Conservation (phyloP, 2,329 filamentous ascomycete species). For the Penicillium frequentans region DNA sequence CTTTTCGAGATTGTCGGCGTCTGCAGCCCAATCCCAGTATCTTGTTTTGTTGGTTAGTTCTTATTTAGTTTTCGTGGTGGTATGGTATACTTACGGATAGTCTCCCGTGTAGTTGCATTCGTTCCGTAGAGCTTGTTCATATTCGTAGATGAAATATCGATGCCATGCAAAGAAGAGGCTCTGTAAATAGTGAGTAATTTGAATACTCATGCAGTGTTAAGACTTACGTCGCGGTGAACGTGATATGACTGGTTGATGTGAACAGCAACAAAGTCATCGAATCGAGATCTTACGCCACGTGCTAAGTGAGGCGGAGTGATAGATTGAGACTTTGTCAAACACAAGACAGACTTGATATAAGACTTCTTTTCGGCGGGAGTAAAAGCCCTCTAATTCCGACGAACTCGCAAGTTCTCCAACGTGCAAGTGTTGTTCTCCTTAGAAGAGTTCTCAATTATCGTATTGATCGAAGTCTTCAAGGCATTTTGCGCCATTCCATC, state of each 20-base stretch:
- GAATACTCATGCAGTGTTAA: background rate
- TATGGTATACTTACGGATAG: slow-evolving; percentile 21
- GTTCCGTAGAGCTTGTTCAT: slow-evolving; percentile 34
- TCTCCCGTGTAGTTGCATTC: slow-evolving; percentile 42
- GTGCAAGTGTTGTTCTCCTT: slow-evolving; percentile 4
- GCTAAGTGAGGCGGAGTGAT: slow-evolving; percentile 34
- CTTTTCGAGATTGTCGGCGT: slow-evolving; percentile 36
- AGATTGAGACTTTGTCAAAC: slow-evolving; percentile 43
- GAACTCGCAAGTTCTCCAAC: slow-evolving; percentile 18
- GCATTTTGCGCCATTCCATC: background rate
- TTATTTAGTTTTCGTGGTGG: background rate
- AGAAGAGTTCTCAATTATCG: background rate
- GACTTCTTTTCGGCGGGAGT: slow-evolving; percentile 33
- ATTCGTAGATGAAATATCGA: slow-evolving; percentile 34
- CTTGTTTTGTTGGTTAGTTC: background rate
- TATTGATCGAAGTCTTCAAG: background rate
- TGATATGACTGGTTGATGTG: slow-evolving; percentile 50
- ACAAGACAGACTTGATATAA: slow-evolving; percentile 50
- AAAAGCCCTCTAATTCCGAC: slow-evolving; percentile 34
- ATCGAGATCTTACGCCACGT: slow-evolving; percentile 48
- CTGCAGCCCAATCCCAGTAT: slow-evolving; percentile 52
- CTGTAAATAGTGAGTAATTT: slow-evolving; percentile 1
- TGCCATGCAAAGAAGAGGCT: slow-evolving; percentile 39
- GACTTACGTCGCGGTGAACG: slow-evolving; percentile 42
- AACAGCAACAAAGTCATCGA: slow-evolving; percentile 53